These are phyloP conservation scores for Cytospora leucostoma DNA, from an alignment of 2,329 filamentous ascomycete genomes.

Conservation along the genomic window DNA sequence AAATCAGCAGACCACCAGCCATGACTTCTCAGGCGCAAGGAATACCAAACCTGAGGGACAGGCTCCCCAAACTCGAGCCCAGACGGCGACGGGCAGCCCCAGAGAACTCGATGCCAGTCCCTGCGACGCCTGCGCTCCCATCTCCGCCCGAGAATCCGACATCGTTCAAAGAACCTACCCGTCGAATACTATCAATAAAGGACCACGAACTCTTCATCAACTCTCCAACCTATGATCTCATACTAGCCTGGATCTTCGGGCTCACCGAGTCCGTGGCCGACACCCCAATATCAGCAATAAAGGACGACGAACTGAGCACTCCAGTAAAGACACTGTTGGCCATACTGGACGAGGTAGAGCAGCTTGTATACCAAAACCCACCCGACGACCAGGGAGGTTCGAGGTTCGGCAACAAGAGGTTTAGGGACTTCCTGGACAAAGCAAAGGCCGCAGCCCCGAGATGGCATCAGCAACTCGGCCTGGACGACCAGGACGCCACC, in stretches of 20 bases:
- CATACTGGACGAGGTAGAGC: slow-evolving; percentile 70
- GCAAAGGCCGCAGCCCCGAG: slow-evolving; percentile 54
- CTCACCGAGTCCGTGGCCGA: slow-evolving; percentile 80
- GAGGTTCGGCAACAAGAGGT: slow-evolving; percentile 91
- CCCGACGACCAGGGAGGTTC: slow-evolving; percentile 85
- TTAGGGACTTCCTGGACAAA: slow-evolving; percentile 77
- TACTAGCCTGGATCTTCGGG: slow-evolving; percentile 82
- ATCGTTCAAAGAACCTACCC: slow-evolving; percentile 66
- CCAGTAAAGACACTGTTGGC: slow-evolving; percentile 64
- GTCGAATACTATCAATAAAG: slow-evolving; percentile 76
- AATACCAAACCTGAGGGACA: slow-evolving; percentile 55
- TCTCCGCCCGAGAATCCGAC: slow-evolving; percentile 61
- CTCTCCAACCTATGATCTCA: slow-evolving; percentile 73
- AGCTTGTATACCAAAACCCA: slow-evolving; percentile 68
- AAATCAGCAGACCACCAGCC: slow-evolving; percentile 13
- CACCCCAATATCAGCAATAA: slow-evolving; percentile 64
- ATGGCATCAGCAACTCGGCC: slow-evolving; percentile 67
- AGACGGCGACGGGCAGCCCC: slow-evolving; percentile 56
- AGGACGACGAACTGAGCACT: slow-evolving; percentile 57
- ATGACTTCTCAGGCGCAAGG: slow-evolving; percentile 21
- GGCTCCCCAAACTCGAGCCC: slow-evolving; percentile 68
- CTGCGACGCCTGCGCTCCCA: slow-evolving; percentile 74
- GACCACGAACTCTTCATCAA: slow-evolving; percentile 82
- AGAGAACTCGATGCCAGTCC: slow-evolving; percentile 63
- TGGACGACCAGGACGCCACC: slow-evolving; percentile 55